A percentile compares a stretch with the other conserved stretches of the same genome.
Conservation (phyloP, 306 rosid genomes). For the Prunus fruticosa region DNA sequence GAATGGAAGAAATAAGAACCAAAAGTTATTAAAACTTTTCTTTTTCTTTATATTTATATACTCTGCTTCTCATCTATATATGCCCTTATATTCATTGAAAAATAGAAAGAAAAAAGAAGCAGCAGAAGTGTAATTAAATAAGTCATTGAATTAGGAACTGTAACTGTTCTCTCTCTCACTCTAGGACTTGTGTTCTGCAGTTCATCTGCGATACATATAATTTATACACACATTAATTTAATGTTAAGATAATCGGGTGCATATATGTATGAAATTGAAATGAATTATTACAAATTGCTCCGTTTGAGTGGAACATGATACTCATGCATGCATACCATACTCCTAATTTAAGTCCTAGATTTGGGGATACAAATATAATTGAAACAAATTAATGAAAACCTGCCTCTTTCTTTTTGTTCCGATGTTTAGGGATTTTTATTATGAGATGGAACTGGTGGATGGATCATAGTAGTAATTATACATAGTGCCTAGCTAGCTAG, state of each 20-base stretch:
- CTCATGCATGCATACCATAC: background rate
- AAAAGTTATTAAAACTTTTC: too few relatives aligned
- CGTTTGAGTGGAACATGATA: background rate
- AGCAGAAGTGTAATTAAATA: too few relatives aligned
- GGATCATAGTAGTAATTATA: background rate
- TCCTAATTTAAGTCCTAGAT: background rate
- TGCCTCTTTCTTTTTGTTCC: too few relatives aligned
- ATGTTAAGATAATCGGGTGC: background rate
- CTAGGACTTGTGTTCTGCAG: background rate
- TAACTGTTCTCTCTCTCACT: too few relatives aligned
- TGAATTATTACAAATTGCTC: background rate
- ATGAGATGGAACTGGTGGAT: background rate
- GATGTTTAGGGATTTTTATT: background rate
- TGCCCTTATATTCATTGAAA: too few relatives aligned
- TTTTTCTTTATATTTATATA: too few relatives aligned
- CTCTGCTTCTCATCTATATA: too few relatives aligned
- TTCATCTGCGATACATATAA: background rate
- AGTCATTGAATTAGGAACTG: too few relatives aligned
- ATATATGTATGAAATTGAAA: background rate
- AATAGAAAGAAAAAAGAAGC: too few relatives aligned
- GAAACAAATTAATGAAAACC: background rate
- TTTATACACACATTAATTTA: too few relatives aligned
- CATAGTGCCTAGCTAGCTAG: background rate
- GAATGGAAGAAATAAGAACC: too few relatives aligned
- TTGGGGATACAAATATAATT: background rate